phyloP scores from a whole-genome alignment of 495 filamentous ascomycete genomes.

The Corynascus novoguineensis region DNA sequence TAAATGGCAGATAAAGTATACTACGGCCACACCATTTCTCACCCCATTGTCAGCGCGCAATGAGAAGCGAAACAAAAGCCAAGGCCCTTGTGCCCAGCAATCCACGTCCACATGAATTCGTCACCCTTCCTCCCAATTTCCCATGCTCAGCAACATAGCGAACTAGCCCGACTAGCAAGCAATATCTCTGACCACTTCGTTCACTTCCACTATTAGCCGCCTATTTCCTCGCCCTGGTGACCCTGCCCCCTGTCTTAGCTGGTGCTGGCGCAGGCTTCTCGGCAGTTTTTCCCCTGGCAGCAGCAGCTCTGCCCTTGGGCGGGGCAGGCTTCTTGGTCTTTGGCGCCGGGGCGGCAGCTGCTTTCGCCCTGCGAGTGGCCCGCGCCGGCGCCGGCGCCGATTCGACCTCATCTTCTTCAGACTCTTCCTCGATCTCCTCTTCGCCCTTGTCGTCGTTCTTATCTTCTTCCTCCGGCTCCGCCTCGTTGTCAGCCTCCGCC shows the following conservation, averaged over 20 bases:
- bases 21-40: no score
- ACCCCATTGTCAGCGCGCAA: no score
- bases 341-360: neutral
- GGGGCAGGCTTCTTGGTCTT: neutral
- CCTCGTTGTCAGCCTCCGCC: conserved; percentile 18
- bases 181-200: neutral
- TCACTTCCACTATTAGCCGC: neutral
- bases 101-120: no score
- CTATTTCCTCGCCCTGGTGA: conserved; percentile 11
- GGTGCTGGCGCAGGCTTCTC: conserved; percentile 2
- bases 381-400: neutral
- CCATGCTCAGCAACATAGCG: neutral
- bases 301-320: conserved; percentile 9
- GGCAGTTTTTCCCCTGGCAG: conserved; percentile 2
- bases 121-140: neutral
- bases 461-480: neutral
- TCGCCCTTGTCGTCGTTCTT: conserved; percentile 11
- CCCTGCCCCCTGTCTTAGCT: conserved; percentile 3
- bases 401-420: conserved; percentile 16
- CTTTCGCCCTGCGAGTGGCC: neutral
- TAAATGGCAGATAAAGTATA: no score
- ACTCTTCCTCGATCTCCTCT: conserved; percentile 6
- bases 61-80: no score
- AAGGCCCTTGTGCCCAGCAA: no score
- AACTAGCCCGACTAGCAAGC: neutral